phyloP scores from a whole-genome alignment of 345 rosid genomes.

The Aurinia saxatilis region DNA sequence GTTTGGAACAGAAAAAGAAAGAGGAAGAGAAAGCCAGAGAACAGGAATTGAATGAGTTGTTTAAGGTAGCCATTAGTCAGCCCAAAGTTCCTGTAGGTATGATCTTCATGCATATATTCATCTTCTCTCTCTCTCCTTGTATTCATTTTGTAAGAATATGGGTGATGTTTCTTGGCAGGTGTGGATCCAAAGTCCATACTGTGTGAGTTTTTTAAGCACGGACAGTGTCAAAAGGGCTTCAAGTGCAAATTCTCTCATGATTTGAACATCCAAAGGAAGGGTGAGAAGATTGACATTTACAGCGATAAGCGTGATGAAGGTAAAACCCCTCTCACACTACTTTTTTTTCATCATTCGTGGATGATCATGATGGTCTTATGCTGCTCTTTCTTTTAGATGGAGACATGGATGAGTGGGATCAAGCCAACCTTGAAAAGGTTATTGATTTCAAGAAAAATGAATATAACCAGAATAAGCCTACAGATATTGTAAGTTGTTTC shows the following conservation, averaged over 20 bases:
- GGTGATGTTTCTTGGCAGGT: constrained; percentile 37
- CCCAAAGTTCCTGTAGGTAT: constrained; percentile 87
- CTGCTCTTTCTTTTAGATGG: constrained; percentile 28
- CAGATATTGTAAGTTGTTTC: constrained; percentile 64
- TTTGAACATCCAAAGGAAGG: constrained; percentile 92
- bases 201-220: constrained; percentile 83
- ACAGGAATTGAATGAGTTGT: constrained; percentile 86
- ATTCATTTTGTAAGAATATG: background rate
- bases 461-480: constrained; percentile 88
- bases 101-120: background rate
- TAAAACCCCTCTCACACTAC: too few relatives aligned
- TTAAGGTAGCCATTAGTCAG: constrained; percentile 89
- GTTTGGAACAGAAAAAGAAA: constrained; percentile 72
- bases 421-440: constrained; percentile 85
- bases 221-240: constrained; percentile 86
- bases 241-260: constrained; percentile 97
- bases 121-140: background rate
- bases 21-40: constrained; percentile 96
- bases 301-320: constrained; percentile 88
- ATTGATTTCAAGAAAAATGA: constrained; percentile 78
- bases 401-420: constrained; percentile 98
- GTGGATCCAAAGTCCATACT: constrained; percentile 95
- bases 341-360: too few relatives aligned
- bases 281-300: constrained; percentile 87
- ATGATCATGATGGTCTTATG: constrained; percentile 14